These are phyloP conservation scores for Penicillium rolfsii DNA, from an alignment of 2,329 filamentous ascomycete species.

Conservation along the genomic window DNA sequence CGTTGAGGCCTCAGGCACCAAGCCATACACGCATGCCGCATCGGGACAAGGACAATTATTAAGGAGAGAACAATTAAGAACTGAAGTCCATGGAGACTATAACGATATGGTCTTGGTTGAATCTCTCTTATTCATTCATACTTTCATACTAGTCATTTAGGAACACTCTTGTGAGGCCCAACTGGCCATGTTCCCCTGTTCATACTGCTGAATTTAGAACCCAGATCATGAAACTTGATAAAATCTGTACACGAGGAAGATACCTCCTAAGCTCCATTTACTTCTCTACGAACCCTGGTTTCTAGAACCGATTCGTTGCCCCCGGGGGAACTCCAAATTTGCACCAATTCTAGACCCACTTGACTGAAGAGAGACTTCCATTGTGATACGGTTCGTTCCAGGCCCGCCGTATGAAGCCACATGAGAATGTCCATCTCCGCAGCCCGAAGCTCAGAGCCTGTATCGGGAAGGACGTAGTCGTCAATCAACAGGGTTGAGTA, in stretches of 20 bases:
- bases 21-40: not conserved
- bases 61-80: not conserved
- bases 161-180: not conserved
- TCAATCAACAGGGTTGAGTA: conserved; percentile 50
- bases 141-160: not conserved
- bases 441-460: conserved; percentile 30
- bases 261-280: not conserved
- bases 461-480: conserved; percentile 46
- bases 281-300: not conserved
- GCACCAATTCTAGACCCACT: conserved; percentile 34
- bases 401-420: conserved; percentile 41
- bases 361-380: conserved; percentile 39
- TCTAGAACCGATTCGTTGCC: conserved; percentile 1
- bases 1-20: not conserved
- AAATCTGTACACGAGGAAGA: not conserved
- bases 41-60: not conserved
- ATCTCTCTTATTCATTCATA: not conserved
- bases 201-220: not conserved
- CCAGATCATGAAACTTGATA: not conserved
- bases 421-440: conserved; percentile 47
- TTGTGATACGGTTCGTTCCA: conserved; percentile 45
- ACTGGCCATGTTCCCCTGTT: no score
- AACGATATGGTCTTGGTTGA: no score
- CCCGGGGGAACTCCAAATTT: conserved; percentile 14
- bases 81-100: not conserved